Base-by-base conservation (phyloP, 306 rosid species). In the Pyrus communis region DNA sequence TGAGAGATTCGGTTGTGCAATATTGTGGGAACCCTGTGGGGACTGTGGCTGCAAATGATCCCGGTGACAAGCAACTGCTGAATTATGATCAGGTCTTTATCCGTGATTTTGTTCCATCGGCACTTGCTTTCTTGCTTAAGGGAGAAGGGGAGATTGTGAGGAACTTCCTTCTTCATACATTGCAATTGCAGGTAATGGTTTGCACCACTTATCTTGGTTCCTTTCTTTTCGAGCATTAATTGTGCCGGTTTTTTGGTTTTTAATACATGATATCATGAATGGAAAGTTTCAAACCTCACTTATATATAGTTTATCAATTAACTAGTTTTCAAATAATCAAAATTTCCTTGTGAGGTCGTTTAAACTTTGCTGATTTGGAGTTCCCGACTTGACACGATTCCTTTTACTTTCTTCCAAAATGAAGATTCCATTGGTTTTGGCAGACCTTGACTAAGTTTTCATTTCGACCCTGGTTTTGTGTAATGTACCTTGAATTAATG, bases 21-120 rank as follows among this genome's bases (percentile, higher is more conserved):
- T 95, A 91, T 79, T 91, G 97, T 69, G 97, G 91, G 69, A 83
- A 60, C 77, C 98, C 99, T 4, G 86, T 92, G 74, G 97, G 99
- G 31, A 95, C 99, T 4, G 79, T 92, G 79, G 99, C 99, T 14
- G 99, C 99, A 62, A 92, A 84, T 85, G 90, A 90, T 79, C 84
- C 88, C 0, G 59, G 62, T 73, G 86, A 83, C 71, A 85, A 85
- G 70, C 87, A 75, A 33, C 57, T 86, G 0, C 82, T 89, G 91
- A 95, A 95, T 82, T 95, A 95, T 58, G 99, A 95, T 86, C 99
- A 95, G 82, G 97, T 95, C 63, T 95, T 95, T 62, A 88, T 95
- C 60, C 78, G 98, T 19, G 98, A 95, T 66, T 92, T 95, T 12
- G 70, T 95, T 35, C 99, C 99, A 21, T 92, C 99, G 0, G 99